Evolutionary conservation across 2,329 filamentous ascomycete genomes (phyloP).

Genomic region (Trichophyton mentagrophytes): DNA sequence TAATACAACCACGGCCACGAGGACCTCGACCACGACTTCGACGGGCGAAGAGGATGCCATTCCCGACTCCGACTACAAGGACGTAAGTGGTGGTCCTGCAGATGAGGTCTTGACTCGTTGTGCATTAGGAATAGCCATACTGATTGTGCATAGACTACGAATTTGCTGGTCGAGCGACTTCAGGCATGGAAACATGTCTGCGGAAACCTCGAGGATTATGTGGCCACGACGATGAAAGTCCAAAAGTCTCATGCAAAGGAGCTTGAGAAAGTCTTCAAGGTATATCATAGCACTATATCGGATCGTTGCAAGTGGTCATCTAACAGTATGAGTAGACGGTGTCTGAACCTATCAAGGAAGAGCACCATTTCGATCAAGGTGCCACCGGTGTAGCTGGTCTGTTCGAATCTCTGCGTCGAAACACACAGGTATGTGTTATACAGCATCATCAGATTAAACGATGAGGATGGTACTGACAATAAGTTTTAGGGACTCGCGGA

Average conservation of each 20-base stretch:
- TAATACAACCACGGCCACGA: slow-evolving; percentile 14
- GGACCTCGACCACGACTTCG: slow-evolving; percentile 6
- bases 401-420: slow-evolving; percentile 87
- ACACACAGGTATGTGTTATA: slow-evolving; percentile 53
- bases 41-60: slow-evolving; percentile 20
- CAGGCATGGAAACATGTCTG: slow-evolving; percentile 94
- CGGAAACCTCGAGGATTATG: slow-evolving; percentile 81
- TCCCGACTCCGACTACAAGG: slow-evolving; percentile 25
- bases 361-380: slow-evolving; percentile 82
- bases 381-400: slow-evolving; percentile 78
- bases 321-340: slow-evolving; percentile 48
- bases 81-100: slow-evolving; percentile 16
- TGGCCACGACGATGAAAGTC: slow-evolving; percentile 71
- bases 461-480: neutral
- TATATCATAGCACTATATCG: slow-evolving; percentile 19
- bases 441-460: neutral
- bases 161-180: slow-evolving; percentile 71
- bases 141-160: slow-evolving; percentile 48
- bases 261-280: slow-evolving; percentile 89
- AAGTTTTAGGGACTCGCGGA: slow-evolving; percentile 60
- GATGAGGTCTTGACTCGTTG: too few species aligned
- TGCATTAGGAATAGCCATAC: neutral
- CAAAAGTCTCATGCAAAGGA: slow-evolving; percentile 80
- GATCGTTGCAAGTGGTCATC: slow-evolving; percentile 6
- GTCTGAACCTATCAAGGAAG: slow-evolving; percentile 71